A percentile compares a stretch with the other conserved stretches of the same genome.
Conservation (phyloP, 129 eudicot genomes). For the Lonicera japonica region DNA sequence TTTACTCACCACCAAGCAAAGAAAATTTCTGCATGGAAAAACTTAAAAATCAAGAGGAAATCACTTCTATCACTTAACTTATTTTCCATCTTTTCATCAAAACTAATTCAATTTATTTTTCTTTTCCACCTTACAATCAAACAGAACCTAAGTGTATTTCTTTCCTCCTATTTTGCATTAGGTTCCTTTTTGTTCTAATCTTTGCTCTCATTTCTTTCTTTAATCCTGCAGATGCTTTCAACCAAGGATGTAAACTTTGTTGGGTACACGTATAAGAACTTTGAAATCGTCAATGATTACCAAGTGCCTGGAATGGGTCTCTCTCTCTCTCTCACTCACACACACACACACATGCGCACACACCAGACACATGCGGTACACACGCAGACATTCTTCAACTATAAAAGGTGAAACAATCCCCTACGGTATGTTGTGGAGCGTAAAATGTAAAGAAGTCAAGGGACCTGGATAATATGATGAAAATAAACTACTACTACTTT, state of each 20-base stretch:
- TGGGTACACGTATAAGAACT: constrained; percentile 87
- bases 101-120: no score
- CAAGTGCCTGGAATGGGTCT: constrained; percentile 99
- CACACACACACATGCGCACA: background rate
- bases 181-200: background rate
- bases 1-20: no score
- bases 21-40: no score
- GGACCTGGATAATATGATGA: background rate
- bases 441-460: background rate
- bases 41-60: no score
- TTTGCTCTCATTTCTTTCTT: constrained; percentile 7
- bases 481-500: no score
- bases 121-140: no score
- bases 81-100: no score
- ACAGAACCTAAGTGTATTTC: no score
- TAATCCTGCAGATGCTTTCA: constrained; percentile 63
- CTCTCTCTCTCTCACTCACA: constrained; percentile 21
- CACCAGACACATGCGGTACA: background rate
- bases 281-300: constrained; percentile 89
- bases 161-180: no score
- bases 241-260: constrained; percentile 81
- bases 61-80: no score
- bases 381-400: background rate
- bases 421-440: background rate
- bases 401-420: no score